Conservation (phyloP, 805 yeast genomes). For the Cyberlindnera maclurae region DNA sequence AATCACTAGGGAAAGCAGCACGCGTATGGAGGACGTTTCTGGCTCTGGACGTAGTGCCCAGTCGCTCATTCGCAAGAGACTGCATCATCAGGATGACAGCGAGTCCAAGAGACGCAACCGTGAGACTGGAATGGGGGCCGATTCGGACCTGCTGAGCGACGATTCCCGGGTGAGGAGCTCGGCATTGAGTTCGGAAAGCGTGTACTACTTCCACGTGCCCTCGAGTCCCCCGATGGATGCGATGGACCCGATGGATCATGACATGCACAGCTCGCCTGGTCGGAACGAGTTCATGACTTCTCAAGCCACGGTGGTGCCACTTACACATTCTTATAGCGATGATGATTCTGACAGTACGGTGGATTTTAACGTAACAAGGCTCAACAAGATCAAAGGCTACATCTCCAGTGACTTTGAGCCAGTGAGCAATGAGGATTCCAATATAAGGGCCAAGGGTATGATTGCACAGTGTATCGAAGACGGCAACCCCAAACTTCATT, state of each 20-base stretch:
- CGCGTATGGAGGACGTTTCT: too few relatives aligned
- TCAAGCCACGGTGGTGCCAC: constrained; percentile 18
- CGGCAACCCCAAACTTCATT: constrained; percentile 33
- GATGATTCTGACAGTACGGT: constrained; percentile 14
- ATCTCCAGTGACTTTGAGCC: constrained; percentile 19
- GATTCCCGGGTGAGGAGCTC: constrained; percentile 18
- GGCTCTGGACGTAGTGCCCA: constrained; percentile 2
- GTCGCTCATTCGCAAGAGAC: constrained; percentile 14
- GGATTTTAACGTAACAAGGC: constrained; percentile 20
- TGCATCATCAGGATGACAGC: constrained; percentile 13
- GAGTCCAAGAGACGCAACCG: constrained; percentile 12
- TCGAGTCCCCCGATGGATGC: constrained; percentile 19
- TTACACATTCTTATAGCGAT: constrained; percentile 5
- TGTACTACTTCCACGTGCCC: constrained; percentile 19
- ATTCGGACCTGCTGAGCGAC: constrained; percentile 22
- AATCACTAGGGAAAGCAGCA: too few relatives aligned
- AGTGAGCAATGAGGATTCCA: constrained; percentile 16
- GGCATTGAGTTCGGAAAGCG: constrained; percentile 18
- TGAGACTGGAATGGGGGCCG: constrained; percentile 6
- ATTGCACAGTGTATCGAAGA: constrained; percentile 43
- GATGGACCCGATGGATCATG: constrained; percentile 2
- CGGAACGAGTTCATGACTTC: constrained; percentile 10
- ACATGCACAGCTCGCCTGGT: constrained; percentile 1
- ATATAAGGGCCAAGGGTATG: constrained; percentile 30
- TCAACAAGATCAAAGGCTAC: constrained; percentile 20